Percentiles rank a stretch among this genome's conserved stretches.
phyloP scores from a whole-genome alignment of 2,329 filamentous ascomycete species.

The Penicillium sp. region DNA sequence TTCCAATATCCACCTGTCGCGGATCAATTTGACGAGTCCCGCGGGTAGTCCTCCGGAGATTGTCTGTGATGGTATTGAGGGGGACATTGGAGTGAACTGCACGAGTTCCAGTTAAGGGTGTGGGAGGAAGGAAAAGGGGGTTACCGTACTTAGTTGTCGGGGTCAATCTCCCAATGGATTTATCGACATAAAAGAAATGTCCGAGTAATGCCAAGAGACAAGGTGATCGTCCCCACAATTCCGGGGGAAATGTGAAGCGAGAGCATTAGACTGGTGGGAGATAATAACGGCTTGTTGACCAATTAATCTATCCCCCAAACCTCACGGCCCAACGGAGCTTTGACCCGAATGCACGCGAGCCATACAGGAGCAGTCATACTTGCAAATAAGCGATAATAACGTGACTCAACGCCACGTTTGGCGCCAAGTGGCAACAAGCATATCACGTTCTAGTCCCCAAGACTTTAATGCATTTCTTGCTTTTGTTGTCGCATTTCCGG shows the following conservation, averaged over 20 bases:
- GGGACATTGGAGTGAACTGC: conserved; percentile 43
- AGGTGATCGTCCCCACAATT: neutral
- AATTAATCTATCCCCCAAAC: too few species aligned
- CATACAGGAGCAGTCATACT: too few species aligned
- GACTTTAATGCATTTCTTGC: too few species aligned
- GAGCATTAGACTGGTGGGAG: neutral
- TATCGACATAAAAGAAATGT: neutral
- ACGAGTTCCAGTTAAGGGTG: neutral
- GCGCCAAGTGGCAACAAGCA: too few species aligned
- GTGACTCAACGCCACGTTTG: too few species aligned
- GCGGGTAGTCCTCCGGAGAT: conserved; percentile 45
- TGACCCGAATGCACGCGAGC: neutral
- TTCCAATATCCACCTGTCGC: conserved; percentile 54
- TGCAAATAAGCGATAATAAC: too few species aligned
- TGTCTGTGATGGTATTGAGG: conserved; percentile 52
- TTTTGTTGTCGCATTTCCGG: too few species aligned
- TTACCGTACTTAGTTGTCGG: neutral
- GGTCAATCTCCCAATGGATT: neutral
- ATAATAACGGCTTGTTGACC: neutral
- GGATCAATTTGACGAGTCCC: conserved; percentile 57
- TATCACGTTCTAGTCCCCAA: too few species aligned
- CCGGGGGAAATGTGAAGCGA: neutral
- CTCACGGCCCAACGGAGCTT: neutral
- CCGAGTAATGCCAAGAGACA: neutral
- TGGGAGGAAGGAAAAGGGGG: neutral